Evolutionary conservation across 2,329 filamentous ascomycete genomes (phyloP).

Genomic region (Emmonsiellopsis sp.): DNA sequence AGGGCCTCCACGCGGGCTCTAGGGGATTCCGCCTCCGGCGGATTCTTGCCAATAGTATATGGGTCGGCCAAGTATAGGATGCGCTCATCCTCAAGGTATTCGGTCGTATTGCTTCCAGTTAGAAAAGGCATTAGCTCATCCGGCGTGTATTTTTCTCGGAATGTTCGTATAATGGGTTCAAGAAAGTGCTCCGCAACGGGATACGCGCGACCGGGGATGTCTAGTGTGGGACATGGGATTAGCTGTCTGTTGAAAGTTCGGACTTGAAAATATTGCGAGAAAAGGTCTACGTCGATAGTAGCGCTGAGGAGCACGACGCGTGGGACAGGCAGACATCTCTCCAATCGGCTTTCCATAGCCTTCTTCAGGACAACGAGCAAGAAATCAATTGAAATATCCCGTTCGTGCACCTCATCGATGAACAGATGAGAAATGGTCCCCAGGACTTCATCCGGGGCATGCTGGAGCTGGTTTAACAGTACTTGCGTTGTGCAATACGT

Average conservation of each 20-base stretch:
- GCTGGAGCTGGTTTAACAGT: slow-evolving; percentile 37
- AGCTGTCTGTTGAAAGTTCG: slow-evolving; percentile 19
- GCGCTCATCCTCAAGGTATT: slow-evolving; percentile 15
- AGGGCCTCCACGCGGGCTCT: slow-evolving; percentile 15
- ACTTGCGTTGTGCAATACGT: slow-evolving; percentile 45
- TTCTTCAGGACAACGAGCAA: slow-evolving; percentile 39
- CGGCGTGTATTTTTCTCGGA: slow-evolving; percentile 13
- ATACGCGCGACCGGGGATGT: slow-evolving; percentile 37
- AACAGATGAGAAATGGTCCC: slow-evolving; percentile 39
- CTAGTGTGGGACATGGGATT: slow-evolving; percentile 32
- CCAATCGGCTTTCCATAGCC: slow-evolving; percentile 27
- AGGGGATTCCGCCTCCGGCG: not conserved
- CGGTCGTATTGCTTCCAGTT: slow-evolving; percentile 16
- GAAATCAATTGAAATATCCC: slow-evolving; percentile 38
- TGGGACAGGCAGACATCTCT: slow-evolving; percentile 25
- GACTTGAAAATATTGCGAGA: slow-evolving; percentile 36
- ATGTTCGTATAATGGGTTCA: slow-evolving; percentile 27
- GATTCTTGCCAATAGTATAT: not conserved
- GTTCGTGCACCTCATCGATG: slow-evolving; percentile 45
- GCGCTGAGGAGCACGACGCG: slow-evolving; percentile 44
- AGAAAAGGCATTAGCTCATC: slow-evolving; percentile 15
- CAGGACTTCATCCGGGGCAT: slow-evolving; percentile 29
- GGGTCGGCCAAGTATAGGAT: too few species aligned
- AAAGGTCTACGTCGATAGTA: slow-evolving; percentile 37
- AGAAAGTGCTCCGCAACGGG: slow-evolving; percentile 36